phyloP scores from a whole-genome alignment of 2,329 filamentous ascomycete species.

The Diplodia corticola region DNA sequence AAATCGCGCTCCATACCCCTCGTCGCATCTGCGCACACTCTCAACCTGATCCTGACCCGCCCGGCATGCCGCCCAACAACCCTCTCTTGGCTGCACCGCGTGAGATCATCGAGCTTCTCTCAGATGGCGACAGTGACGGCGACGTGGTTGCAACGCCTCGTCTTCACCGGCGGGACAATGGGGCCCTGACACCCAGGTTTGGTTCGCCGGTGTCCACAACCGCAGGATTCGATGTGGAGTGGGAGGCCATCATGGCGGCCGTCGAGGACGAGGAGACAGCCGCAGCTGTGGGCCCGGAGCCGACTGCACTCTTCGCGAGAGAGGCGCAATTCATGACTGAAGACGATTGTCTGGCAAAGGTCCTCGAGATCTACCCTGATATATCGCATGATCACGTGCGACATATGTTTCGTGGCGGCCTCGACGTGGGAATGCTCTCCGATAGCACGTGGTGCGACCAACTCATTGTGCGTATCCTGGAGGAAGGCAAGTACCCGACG shows the following conservation, averaged over 20 bases:
- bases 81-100: background rate
- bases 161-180: background rate
- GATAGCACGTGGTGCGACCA: conserved; percentile 30
- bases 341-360: conserved; percentile 33
- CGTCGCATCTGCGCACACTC: background rate
- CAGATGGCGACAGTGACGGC: conserved; percentile 7
- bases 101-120: conserved; percentile 15
- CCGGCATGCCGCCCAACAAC: background rate
- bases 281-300: no score
- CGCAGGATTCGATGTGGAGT: background rate
- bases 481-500: conserved; percentile 37
- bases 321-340: conserved; percentile 22
- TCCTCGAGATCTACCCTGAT: conserved; percentile 39
- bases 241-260: background rate
- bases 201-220: background rate
- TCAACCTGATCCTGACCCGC: no score
- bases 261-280: background rate
- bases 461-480: conserved; percentile 35
- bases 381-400: conserved; percentile 37
- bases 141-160: background rate
- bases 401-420: conserved; percentile 30
- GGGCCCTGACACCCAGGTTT: background rate
- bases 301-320: background rate
- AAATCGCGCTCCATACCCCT: background rate
- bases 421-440: conserved; percentile 30